Conservation (phyloP, 164 flowering plant genomes). For the Dillenia suffruticosa region DNA sequence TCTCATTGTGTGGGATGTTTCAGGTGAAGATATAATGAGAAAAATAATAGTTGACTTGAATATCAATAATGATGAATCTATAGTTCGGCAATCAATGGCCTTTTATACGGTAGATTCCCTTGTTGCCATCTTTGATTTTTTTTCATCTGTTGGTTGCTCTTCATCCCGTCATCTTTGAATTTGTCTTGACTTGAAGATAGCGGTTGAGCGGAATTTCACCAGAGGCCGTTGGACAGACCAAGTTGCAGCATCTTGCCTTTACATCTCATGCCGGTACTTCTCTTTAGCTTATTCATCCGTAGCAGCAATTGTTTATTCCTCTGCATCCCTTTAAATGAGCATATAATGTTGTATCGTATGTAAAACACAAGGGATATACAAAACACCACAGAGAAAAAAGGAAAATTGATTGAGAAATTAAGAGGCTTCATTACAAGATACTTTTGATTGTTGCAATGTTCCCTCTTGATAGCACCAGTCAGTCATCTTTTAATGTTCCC, state of each 20-base stretch:
- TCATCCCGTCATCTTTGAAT: conserved; percentile 1
- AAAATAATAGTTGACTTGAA: conserved; percentile 27
- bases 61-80: conserved; percentile 41
- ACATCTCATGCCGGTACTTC: conserved; percentile 73
- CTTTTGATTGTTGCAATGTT: too few relatives aligned
- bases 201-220: conserved; percentile 69
- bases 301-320: too few relatives aligned
- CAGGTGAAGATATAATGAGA: conserved; percentile 45
- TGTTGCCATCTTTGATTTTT: not conserved
- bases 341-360: too few relatives aligned
- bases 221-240: conserved; percentile 69
- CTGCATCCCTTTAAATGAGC: too few relatives aligned
- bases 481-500: too few relatives aligned
- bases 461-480: too few relatives aligned
- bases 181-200: conserved; percentile 47
- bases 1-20: conserved; percentile 8
- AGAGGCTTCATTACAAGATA: too few relatives aligned
- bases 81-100: conserved; percentile 31
- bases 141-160: not conserved
- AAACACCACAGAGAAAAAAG: too few relatives aligned
- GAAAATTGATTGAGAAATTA: too few relatives aligned
- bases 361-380: too few relatives aligned
- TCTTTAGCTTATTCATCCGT: too few relatives aligned
- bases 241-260: conserved; percentile 85
- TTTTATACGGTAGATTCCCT: conserved; percentile 44